Evolutionary conservation across 192 early-diverging fungal genomes (phyloP).

Genomic region (Cladochytrium replicatum): DNA sequence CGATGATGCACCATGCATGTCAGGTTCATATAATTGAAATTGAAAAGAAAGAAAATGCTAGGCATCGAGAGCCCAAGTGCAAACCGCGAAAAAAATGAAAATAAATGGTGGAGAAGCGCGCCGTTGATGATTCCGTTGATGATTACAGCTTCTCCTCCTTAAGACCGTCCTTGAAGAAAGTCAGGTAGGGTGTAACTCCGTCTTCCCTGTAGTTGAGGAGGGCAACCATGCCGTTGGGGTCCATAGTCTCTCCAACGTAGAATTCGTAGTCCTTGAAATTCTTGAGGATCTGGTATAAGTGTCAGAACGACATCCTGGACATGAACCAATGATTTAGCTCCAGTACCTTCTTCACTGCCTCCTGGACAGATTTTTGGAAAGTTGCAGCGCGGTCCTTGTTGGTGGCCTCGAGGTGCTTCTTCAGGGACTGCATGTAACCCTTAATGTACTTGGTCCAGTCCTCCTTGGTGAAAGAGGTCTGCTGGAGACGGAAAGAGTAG

Average conservation of each 20-base stretch:
- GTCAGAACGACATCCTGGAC: too few species aligned
- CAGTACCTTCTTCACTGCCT: conserved; percentile 70
- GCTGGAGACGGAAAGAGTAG: conserved; percentile 63
- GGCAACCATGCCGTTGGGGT: conserved; percentile 77
- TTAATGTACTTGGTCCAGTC: conserved; percentile 82
- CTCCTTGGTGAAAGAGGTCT: conserved; percentile 85
- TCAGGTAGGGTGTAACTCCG: conserved; percentile 83
- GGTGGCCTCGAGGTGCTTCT: conserved; percentile 45
- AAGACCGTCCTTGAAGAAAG: conserved; percentile 84
- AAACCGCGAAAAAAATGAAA: too few species aligned
- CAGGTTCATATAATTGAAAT: too few species aligned
- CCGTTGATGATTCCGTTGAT: too few species aligned
- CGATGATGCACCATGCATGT: too few species aligned
- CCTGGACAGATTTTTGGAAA: conserved; percentile 55
- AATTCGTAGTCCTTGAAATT: conserved; percentile 93
- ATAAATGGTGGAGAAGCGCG: too few species aligned
- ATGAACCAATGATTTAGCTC: too few species aligned
- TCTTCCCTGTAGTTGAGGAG: conserved; percentile 94
- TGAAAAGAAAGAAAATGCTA: too few species aligned
- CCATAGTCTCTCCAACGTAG: conserved; percentile 78
- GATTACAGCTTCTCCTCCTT: conserved; percentile 66
- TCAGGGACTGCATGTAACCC: conserved; percentile 83
- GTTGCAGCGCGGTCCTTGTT: conserved; percentile 47
- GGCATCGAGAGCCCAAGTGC: too few species aligned
- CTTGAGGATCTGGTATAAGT: too few species aligned